phyloP scores from a whole-genome alignment of 331 rosid species.

The Prunus yedoensis region DNA sequence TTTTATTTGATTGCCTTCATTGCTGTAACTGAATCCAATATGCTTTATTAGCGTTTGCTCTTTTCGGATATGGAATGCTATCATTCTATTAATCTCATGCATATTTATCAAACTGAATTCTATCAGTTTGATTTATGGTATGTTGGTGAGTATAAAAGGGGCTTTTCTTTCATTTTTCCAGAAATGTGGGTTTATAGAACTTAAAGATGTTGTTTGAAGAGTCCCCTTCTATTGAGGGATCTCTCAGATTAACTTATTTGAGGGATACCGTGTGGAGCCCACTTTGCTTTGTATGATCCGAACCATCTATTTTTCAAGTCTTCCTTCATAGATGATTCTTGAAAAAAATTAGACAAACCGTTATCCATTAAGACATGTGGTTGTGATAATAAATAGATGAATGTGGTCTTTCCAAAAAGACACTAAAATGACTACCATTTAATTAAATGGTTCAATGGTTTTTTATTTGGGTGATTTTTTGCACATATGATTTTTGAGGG shows the following conservation, averaged over 20 bases:
- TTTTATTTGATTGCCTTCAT: neutral
- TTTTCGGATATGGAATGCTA: neutral
- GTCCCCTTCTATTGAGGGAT: neutral
- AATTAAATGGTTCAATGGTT: too few relatives aligned
- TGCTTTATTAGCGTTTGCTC: neutral
- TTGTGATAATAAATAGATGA: too few relatives aligned
- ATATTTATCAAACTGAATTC: neutral
- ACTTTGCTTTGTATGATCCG: neutral
- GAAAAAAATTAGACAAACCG: too few relatives aligned
- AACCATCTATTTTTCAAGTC: neutral
- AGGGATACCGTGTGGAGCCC: too few relatives aligned
- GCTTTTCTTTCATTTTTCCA: too few relatives aligned
- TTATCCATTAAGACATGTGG: too few relatives aligned
- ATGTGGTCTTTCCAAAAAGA: too few relatives aligned
- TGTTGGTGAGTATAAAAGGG: neutral
- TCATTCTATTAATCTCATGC: neutral
- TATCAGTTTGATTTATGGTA: neutral
- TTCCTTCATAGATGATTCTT: neutral
- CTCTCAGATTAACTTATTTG: neutral
- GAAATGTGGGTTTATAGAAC: neutral
- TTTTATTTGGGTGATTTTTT: neutral
- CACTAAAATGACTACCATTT: too few relatives aligned
- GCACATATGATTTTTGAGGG: neutral
- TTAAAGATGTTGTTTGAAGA: neutral
- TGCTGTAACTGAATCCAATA: neutral